Percentiles rank a stretch among this genome's conserved stretches.
Conservation (phyloP, 164 flowering plant species). For the Cinnamomum chago region DNA sequence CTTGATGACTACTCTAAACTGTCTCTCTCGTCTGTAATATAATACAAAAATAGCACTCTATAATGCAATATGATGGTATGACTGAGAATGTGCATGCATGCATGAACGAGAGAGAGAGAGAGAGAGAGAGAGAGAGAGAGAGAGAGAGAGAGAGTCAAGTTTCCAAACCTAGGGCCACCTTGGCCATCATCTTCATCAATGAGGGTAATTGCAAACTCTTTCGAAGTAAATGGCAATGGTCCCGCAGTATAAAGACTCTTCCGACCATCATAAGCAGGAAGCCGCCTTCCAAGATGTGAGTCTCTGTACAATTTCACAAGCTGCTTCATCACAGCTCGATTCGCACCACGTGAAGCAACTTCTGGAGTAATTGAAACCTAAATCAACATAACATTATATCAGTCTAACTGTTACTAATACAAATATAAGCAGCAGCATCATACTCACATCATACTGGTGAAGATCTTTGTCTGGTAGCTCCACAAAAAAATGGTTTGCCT, state of each 20-base stretch:
- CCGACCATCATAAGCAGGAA: conserved; percentile 97
- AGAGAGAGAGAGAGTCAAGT: neutral
- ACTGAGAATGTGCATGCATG: neutral
- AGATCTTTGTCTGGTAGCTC: conserved; percentile 76
- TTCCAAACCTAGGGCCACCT: conserved; percentile 52
- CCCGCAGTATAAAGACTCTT: conserved; percentile 97
- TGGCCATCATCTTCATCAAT: conserved; percentile 81
- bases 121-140: neutral
- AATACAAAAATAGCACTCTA: neutral
- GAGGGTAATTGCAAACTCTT: conserved; percentile 66
- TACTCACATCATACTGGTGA: conserved; percentile 81
- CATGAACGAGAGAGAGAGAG: neutral
- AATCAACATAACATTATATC: neutral
- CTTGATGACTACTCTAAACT: conserved; percentile 75
- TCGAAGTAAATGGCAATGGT: conserved; percentile 66
- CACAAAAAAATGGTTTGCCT: conserved; percentile 83
- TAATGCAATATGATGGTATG: neutral
- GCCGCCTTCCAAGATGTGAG: conserved; percentile 81
- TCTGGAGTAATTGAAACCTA: conserved; percentile 92
- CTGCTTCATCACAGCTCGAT: conserved; percentile 74
- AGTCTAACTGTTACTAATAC: neutral
- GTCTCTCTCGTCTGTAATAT: conserved; percentile 66
- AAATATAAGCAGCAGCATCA: neutral
- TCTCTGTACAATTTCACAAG: conserved; percentile 59
- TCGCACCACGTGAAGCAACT: conserved; percentile 76